A percentile compares a stretch with the other conserved stretches of the same genome.
phyloP scores from a whole-genome alignment of 768 basidiomycete genomes.

The Boletus tylopilopsis region DNA sequence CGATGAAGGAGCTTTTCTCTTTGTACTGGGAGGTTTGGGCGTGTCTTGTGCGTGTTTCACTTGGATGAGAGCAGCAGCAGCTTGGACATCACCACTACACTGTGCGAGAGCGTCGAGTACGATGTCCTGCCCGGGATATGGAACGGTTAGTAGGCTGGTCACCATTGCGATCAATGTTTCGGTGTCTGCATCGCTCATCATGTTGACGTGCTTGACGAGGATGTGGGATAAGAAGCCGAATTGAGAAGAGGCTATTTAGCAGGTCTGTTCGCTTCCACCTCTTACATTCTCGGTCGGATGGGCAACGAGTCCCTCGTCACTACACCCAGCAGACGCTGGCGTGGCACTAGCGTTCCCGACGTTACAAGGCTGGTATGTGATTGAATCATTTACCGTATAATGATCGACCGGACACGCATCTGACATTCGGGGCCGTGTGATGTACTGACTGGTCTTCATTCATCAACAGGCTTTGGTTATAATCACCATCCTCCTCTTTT shows the following conservation, averaged over 20 bases:
- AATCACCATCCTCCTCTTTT: slow-evolving; percentile 2
- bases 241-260: not conserved
- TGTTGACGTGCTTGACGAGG: not conserved
- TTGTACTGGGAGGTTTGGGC: slow-evolving; percentile 19
- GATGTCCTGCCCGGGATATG: slow-evolving; percentile 33
- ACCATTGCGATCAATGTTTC: slow-evolving; percentile 67
- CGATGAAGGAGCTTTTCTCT: slow-evolving; percentile 47
- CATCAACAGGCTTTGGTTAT: slow-evolving; percentile 12
- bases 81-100: slow-evolving; percentile 52
- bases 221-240: not conserved
- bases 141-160: slow-evolving; percentile 47
- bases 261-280: not conserved
- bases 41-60: slow-evolving; percentile 11
- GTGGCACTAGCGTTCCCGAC: not conserved
- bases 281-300: slow-evolving; percentile 4
- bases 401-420: not conserved
- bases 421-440: not conserved
- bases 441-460: not conserved
- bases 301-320: not conserved
- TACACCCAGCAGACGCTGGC: not conserved
- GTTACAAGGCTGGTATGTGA: slow-evolving; percentile 13
- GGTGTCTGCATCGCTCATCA: slow-evolving; percentile 45
- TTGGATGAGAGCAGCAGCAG: slow-evolving; percentile 43
- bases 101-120: slow-evolving; percentile 59
- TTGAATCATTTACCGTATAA: not conserved